Base-by-base conservation (phyloP, 768 basidiomycete species). In the Rhodosporidiobolus sp. region DNA sequence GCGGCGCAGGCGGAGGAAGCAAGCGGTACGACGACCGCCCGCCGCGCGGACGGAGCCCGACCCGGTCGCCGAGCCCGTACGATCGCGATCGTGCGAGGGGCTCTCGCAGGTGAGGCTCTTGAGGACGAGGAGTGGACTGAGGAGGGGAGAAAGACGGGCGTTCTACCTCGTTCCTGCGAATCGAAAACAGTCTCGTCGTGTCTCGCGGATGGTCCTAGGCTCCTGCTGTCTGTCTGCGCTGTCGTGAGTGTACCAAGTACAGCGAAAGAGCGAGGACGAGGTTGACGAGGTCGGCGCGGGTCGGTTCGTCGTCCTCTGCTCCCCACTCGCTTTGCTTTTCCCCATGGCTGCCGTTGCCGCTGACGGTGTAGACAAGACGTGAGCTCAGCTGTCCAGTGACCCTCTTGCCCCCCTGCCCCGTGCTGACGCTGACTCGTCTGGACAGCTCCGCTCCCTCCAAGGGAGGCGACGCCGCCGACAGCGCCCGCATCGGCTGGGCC, bases 401-500 rank as follows among this genome's bases (percentile, higher is more conserved):
- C 8, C 43, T 49, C 30, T 0, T 26, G 12, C 4, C 32, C 19
- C 65, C 26, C 43, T 9, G 24, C n/a, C 14, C 10, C 2, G 9
- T 5, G 54, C 56, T 70, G 57, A 61, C 58, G 28, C 34, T 28
- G 11, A 24, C 26, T 20, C 30, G 10, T n/a, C 20, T 2, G 5
- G 12, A 2, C 12, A 17, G 5, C 62, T 60, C 28, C 20, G 34
- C 56, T 30, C 52, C 54, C 43, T 35, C 61, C 30, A 65, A 59
- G n/a, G 61, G 60, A 19, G 45, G 24, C 61, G 64, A 60, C n/a
- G 63, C 32, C 30, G 48, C 54, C 58, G 72, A 73, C 62, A 49
- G 45, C 45, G 72, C 69, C 24, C 67, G 74, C 6, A 75, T 75
- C 26, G 74, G 70, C 2, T 75, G 74, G 74, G 74, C 74, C 0